Conservation (phyloP, 2,329 filamentous ascomycete species). For the Talaromyces funiculosus region DNA sequence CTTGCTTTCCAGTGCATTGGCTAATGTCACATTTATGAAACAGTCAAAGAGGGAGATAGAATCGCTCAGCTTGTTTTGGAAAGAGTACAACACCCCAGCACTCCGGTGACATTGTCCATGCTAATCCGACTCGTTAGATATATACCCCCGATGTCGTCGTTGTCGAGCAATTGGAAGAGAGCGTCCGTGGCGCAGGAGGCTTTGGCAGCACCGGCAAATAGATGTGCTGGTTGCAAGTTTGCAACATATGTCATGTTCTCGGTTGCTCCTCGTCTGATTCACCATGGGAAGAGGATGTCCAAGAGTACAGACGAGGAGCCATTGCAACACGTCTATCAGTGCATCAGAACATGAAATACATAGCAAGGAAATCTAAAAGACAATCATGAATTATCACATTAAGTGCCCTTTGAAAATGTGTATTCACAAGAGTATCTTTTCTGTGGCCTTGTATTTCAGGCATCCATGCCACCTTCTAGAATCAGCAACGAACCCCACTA, state of each 20-base stretch:
- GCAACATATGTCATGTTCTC: background rate
- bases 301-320: background rate
- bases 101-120: background rate
- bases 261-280: background rate
- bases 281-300: background rate
- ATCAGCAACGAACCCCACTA: background rate
- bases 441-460: background rate
- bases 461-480: background rate
- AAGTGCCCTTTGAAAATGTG: background rate
- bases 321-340: too few species aligned
- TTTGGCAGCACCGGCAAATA: constrained; percentile 75
- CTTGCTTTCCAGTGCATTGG: background rate
- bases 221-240: background rate
- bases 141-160: constrained; percentile 89
- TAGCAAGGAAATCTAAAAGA: background rate
- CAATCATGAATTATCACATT: background rate
- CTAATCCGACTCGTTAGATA: constrained; percentile 48
- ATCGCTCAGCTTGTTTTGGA: constrained; percentile 92
- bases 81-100: constrained; percentile 46
- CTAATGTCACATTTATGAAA: background rate
- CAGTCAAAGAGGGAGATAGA: constrained; percentile 76
- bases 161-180: constrained; percentile 82
- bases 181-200: constrained; percentile 80
- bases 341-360: background rate
- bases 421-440: background rate